Percentiles rank a stretch among this genome's conserved stretches.
Conservation (phyloP, 1,284 basidiomycete species). For the Tilletia indica region DNA sequence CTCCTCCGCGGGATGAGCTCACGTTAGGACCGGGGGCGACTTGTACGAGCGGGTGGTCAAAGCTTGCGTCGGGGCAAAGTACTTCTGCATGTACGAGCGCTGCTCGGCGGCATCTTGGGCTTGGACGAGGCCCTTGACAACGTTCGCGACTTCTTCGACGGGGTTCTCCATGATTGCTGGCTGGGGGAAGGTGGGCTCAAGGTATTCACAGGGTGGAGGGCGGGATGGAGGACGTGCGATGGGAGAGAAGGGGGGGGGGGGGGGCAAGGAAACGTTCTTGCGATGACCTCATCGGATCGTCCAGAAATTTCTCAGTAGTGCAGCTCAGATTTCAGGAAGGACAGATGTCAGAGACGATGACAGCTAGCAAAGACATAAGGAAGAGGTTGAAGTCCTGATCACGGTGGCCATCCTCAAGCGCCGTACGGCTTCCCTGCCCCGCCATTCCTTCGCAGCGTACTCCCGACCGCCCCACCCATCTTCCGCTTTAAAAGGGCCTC, state of each 20-base stretch:
- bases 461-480: slow-evolving; percentile 53
- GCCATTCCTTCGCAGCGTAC: slow-evolving; percentile 27
- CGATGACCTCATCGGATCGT: neutral
- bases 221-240: neutral
- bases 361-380: too few relatives aligned
- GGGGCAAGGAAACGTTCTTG: too few relatives aligned
- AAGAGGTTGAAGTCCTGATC: too few relatives aligned
- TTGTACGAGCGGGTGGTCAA: slow-evolving; percentile 52
- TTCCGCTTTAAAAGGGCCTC: slow-evolving; percentile 37
- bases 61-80: slow-evolving; percentile 48
- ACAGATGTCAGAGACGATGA: too few relatives aligned
- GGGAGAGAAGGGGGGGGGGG: neutral
- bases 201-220: neutral
- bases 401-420: too few relatives aligned
- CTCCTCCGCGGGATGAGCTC: slow-evolving; percentile 13
- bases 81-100: slow-evolving; percentile 39
- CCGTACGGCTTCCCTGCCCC: slow-evolving; percentile 15
- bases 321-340: too few relatives aligned
- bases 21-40: slow-evolving; percentile 39
- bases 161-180: slow-evolving; percentile 48
- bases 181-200: slow-evolving; percentile 5
- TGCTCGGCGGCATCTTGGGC: slow-evolving; percentile 46
- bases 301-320: too few relatives aligned
- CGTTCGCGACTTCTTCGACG: slow-evolving; percentile 37
- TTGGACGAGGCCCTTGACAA: slow-evolving; percentile 50